Base-by-base conservation (phyloP, 805 yeast species). In the Jamesozyma piceae region DNA sequence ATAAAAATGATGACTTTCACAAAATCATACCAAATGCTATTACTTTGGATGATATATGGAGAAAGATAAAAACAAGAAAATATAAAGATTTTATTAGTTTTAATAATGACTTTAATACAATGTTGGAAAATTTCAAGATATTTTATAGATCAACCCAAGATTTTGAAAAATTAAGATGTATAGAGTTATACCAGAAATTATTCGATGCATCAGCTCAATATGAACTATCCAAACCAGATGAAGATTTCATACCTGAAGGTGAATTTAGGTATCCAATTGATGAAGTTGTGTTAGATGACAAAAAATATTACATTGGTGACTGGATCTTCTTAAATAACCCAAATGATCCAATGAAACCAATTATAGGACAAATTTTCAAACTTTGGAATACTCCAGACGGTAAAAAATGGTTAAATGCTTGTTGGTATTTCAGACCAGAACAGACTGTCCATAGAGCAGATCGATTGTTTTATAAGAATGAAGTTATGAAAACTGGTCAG, bases 351-450 rank as follows among this genome's bases (percentile, higher is more conserved):
- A 73, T 80, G 24, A 84, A 85, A 60, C 97, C 98, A 14, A 89
- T 89, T 18, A 85, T 88, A 29, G 96, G 94, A 14, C 98, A 92
- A 64, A 76, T 92, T 24, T 92, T 90, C 67, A 75, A 95, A 55
- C 75, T 92, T 47, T 92, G 98, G 98, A 72, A 77, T n/a, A 68
- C 73, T 5, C 68, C 71, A 17, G 94, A 88, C 49, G 94, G 89
- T 43, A 79, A 80, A 54, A 75, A 81, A 47, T 89, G 89, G 78
- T 75, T 89, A 57, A 90, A 92, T 60, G 95, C 86, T 32, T 92
- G 97, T 68, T 92, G 97, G 98, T 92, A 90, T 64, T 82, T 86
- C 57, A 78, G 97, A 52, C 96, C 98, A 1, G 97, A 92, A 62
- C 97, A 94, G 71, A 92, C 98, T 0, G 95, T 92, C 36, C 98